Percentiles rank a stretch among this genome's conserved stretches.
These are phyloP conservation scores for Fusarium guadeloupense DNA, from an alignment of 2,329 filamentous ascomycete species.

Conservation along the genomic window DNA sequence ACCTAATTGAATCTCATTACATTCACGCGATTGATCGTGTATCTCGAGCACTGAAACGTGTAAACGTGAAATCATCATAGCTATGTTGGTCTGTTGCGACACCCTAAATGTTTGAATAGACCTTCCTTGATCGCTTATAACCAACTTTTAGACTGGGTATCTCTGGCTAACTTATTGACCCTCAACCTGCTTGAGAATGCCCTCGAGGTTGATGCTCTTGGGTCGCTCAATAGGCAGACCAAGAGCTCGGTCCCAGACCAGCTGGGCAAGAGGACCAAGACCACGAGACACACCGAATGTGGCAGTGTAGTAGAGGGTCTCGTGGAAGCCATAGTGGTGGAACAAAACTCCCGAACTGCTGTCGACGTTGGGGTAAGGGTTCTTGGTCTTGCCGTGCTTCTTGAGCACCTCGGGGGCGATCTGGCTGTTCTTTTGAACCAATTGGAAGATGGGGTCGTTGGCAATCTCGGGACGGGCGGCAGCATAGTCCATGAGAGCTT, in stretches of 20 bases:
- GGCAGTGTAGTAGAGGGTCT: constrained; percentile 92
- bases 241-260: constrained; percentile 95
- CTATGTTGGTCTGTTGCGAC: constrained; percentile 25
- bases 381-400: constrained; percentile 98
- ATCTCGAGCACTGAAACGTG: constrained; percentile 6
- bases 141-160: constrained; percentile 30
- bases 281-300: constrained; percentile 75
- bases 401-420: constrained; percentile 90
- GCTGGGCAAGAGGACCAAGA: constrained; percentile 88
- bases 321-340: constrained; percentile 97
- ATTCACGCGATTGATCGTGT: background rate
- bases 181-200: constrained; percentile 76
- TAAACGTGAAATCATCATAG: constrained; percentile 24
- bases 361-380: constrained; percentile 97
- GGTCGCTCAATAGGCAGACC: constrained; percentile 96
- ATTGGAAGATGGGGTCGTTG: constrained; percentile 87
- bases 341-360: constrained; percentile 93
- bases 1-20: background rate
- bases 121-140: constrained; percentile 13
- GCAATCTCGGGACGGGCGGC: constrained; percentile 85
- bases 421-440: constrained; percentile 92
- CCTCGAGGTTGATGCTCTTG: constrained; percentile 95
- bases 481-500: constrained; percentile 96
- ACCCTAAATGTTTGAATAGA: constrained; percentile 38
- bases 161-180: constrained; percentile 46